These are phyloP conservation scores for Talaromyces pinophilus DNA, from an alignment of 2,329 filamentous ascomycete genomes.

Conservation along the genomic window DNA sequence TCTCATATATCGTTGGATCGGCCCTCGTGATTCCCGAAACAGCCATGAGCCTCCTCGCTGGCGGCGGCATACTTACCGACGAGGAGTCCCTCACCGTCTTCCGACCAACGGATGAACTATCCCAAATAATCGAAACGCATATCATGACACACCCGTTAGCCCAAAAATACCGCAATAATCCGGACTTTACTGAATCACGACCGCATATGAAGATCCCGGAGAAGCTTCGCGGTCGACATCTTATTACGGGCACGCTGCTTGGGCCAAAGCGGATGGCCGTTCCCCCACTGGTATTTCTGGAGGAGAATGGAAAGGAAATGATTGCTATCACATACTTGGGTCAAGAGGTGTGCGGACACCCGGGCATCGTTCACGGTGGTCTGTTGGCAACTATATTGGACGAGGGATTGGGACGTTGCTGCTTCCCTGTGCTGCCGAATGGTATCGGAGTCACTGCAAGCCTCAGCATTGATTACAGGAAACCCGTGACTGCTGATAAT, in stretches of 20 bases:
- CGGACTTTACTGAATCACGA: slow-evolving; percentile 71
- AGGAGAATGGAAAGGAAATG: slow-evolving; percentile 67
- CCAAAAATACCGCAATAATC: slow-evolving; percentile 64
- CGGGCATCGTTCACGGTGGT: slow-evolving; percentile 86
- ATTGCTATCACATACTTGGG: slow-evolving; percentile 78
- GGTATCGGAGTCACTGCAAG: slow-evolving; percentile 83
- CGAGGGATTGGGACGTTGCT: slow-evolving; percentile 83
- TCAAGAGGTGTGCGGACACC: slow-evolving; percentile 79
- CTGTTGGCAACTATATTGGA: slow-evolving; percentile 90
- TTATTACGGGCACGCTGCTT: slow-evolving; percentile 78
- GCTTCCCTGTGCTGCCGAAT: slow-evolving; percentile 83
- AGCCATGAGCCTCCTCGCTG: slow-evolving; percentile 38
- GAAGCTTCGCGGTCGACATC: slow-evolving; percentile 67
- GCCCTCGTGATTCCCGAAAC: slow-evolving; percentile 32
- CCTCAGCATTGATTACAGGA: slow-evolving; percentile 77
- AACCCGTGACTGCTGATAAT: slow-evolving; percentile 71
- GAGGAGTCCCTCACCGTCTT: slow-evolving; percentile 72
- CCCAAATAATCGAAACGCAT: slow-evolving; percentile 65
- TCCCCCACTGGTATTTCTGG: slow-evolving; percentile 75
- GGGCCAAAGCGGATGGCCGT: slow-evolving; percentile 76
- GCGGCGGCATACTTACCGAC: slow-evolving; percentile 58
- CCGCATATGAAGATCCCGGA: slow-evolving; percentile 85
- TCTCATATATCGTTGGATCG: slow-evolving; percentile 38
- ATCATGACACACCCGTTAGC: slow-evolving; percentile 77
- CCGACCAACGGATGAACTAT: slow-evolving; percentile 55